Evolutionary conservation across 1,284 basidiomycete genomes (phyloP), one percentile per base, ranked within the genome.

Genomic region (Mycena citricolor): DNA sequence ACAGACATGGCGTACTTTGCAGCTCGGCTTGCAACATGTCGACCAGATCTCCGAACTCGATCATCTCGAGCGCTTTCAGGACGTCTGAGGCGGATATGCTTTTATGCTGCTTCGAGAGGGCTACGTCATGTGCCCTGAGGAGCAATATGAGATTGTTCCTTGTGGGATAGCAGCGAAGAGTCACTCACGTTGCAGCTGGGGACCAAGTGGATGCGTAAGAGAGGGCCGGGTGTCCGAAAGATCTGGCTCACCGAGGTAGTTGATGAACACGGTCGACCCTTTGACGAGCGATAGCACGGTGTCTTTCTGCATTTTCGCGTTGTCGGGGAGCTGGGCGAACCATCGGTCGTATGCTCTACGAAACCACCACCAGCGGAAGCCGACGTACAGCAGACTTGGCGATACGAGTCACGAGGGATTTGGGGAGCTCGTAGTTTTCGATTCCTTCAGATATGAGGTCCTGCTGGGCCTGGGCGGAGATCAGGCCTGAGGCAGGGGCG

Each of bases 261-360:
- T 92, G 56, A 97, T 92, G 62, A 94, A 95, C 19, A 94, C 84
- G 0, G 90, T 93, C 2, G 91, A 90, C 17, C 86, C 83, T 59
- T 92, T 91, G 16, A 90, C 73, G 4, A 94, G 72, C 8, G 90
- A 87, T 2, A 86, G 65, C 1, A 91, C 80, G 0, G 86, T 87
- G 51, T 95, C 92, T 56, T 92, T 93, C 57, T 92, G 87, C 49
- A 95, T 66, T 61, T 94, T 92, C 4, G 85, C 78, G 53, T 81
- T 84, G 8, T 92, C 88, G 4, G 91, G 89, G 11, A 94, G 70
- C 91, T 94, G 47, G 4, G 44, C 21, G 32, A 33, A 14, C 32
- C 14, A n/a, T 37, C 42, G 43, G n/a, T 8, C 32, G 26, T 20
- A 28, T 24, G 16, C 20, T 32, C 5, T 35, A 48, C 28, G 17